A percentile compares a stretch with the other conserved stretches of the same genome.
phyloP scores from a whole-genome alignment of 192 early-diverging fungal genomes.

The Coemansia sp. region DNA sequence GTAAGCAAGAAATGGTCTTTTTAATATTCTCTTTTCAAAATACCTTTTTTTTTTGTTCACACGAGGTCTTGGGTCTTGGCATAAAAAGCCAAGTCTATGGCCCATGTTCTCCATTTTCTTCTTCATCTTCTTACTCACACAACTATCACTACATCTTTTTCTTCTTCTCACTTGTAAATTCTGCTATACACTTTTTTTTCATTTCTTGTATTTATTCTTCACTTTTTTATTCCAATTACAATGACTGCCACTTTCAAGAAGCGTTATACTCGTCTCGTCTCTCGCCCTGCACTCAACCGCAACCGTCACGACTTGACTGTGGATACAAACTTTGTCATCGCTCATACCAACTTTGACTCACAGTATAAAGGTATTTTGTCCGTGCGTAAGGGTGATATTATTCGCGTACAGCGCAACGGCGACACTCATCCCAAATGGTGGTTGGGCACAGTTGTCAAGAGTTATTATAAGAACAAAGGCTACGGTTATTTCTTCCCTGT shows the following conservation, averaged over 20 bases:
- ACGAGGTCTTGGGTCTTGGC: background rate
- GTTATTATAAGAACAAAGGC: conserved; percentile 41
- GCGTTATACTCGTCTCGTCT: background rate
- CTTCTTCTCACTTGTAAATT: background rate
- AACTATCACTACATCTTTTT: background rate
- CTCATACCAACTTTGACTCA: conserved; percentile 34
- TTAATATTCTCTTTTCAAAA: background rate
- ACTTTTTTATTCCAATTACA: background rate
- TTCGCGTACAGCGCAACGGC: conserved; percentile 29
- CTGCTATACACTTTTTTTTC: background rate
- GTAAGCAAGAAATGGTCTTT: background rate
- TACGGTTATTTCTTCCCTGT: conserved; percentile 48
- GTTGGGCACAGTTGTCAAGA: conserved; percentile 37
- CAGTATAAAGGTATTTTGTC: conserved; percentile 36
- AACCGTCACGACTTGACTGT: conserved; percentile 25
- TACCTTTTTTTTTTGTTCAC: too few species aligned
- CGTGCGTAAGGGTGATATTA: conserved; percentile 39
- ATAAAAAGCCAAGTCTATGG: background rate
- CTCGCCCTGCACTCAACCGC: conserved; percentile 2
- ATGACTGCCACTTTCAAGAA: conserved; percentile 9
- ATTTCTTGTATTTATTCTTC: background rate
- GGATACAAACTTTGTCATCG: conserved; percentile 41
- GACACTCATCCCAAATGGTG: conserved; percentile 37
- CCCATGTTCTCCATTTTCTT: background rate
- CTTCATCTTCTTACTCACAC: background rate